Evolutionary conservation across 2,329 filamentous ascomycete species (phyloP).

Genomic region (Zymoseptoria pseudotritici): DNA sequence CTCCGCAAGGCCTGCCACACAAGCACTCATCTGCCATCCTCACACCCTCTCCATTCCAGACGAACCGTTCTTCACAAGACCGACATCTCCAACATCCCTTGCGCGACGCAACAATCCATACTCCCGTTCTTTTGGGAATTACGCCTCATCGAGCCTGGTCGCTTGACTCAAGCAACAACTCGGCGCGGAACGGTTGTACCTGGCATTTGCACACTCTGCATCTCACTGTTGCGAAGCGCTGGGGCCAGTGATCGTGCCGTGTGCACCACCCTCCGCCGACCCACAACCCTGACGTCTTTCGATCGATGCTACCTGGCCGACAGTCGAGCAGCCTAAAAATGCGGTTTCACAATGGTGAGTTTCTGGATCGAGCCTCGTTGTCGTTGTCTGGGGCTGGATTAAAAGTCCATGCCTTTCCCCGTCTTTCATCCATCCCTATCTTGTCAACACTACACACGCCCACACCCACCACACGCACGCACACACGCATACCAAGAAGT

Average conservation of each 20-base stretch:
- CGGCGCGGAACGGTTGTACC: constrained; percentile 21
- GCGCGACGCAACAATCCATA: constrained; percentile 25
- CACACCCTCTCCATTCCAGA: not conserved
- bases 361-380: constrained; percentile 9
- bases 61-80: constrained; percentile 3
- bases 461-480: not conserved
- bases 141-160: constrained; percentile 5
- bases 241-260: constrained; percentile 18
- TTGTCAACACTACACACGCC: constrained; percentile 8
- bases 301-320: constrained; percentile 17
- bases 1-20: constrained; percentile 19
- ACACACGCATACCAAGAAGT: constrained; percentile 4
- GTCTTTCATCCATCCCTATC: constrained; percentile 21
- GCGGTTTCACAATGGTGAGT: constrained; percentile 27
- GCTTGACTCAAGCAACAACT: constrained; percentile 3
- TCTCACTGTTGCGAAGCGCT: constrained; percentile 14
- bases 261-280: constrained; percentile 21
- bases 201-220: constrained; percentile 23
- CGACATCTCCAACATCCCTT: constrained; percentile 18
- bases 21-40: not conserved
- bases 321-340: constrained; percentile 15
- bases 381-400: not conserved
- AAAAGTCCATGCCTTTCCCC: not conserved
- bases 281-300: not conserved
- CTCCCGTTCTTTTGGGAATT: constrained; percentile 18